Conservation (phyloP, 2,329 filamentous ascomycete genomes). For the Colletotrichum noveboracense region DNA sequence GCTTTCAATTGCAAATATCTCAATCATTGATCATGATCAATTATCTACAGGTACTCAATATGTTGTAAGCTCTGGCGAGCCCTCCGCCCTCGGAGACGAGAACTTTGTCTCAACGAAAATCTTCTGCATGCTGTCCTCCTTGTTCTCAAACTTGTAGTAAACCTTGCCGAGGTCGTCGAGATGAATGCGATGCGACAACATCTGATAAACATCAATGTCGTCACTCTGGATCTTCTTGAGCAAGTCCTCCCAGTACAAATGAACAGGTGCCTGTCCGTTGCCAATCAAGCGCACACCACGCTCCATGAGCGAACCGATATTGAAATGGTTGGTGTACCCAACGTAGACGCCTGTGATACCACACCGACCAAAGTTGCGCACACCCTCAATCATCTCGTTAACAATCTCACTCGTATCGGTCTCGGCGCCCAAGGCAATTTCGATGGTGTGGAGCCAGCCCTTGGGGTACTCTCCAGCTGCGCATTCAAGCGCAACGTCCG, state of each 20-base stretch:
- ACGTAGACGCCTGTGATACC: slow-evolving; percentile 78
- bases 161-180: slow-evolving; percentile 75
- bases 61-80: slow-evolving; percentile 48
- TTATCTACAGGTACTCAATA: slow-evolving; percentile 28
- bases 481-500: slow-evolving; percentile 76
- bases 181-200: slow-evolving; percentile 79
- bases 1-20: background rate
- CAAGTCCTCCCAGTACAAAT: slow-evolving; percentile 84
- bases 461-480: slow-evolving; percentile 67
- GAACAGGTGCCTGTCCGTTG: slow-evolving; percentile 73
- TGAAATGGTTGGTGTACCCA: slow-evolving; percentile 79
- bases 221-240: slow-evolving; percentile 69
- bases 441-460: slow-evolving; percentile 64
- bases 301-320: slow-evolving; percentile 85
- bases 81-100: slow-evolving; percentile 50
- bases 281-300: slow-evolving; percentile 80
- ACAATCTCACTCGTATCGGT: slow-evolving; percentile 84
- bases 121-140: slow-evolving; percentile 79
- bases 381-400: slow-evolving; percentile 81
- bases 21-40: background rate
- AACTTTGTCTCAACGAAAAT: slow-evolving; percentile 70
- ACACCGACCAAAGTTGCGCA: slow-evolving; percentile 73
- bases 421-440: slow-evolving; percentile 70
- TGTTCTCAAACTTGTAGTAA: slow-evolving; percentile 66
- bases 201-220: slow-evolving; percentile 76